Conservation (phyloP, 352 stramenopile species). For the Globisporangium nagaii region DNA sequence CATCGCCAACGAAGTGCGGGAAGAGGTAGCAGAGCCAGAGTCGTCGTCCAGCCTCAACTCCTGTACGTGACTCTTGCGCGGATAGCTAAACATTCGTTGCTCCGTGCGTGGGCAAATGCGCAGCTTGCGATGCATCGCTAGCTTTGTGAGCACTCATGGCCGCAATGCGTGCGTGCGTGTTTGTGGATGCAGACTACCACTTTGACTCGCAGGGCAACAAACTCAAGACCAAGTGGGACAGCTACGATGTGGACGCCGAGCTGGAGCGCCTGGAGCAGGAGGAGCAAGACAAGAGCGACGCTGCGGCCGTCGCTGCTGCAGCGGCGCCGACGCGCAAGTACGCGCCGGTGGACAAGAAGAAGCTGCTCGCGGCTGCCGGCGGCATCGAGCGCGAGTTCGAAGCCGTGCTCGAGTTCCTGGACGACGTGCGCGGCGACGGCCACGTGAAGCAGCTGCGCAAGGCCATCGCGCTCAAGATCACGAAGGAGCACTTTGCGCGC, state of each 20-base stretch:
- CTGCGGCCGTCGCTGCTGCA: background rate
- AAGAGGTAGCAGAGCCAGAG: constrained; percentile 18
- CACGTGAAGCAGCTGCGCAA: constrained; percentile 69
- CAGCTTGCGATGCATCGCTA: no score
- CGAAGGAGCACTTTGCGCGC: constrained; percentile 54
- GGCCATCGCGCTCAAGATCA: constrained; percentile 56
- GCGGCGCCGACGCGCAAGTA: constrained; percentile 1
- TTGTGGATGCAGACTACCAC: constrained; percentile 58
- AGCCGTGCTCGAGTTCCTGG: constrained; percentile 68
- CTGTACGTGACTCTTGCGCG: constrained; percentile 27
- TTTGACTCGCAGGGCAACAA: constrained; percentile 85
- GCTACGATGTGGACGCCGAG: constrained; percentile 75
- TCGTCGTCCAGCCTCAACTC: constrained; percentile 52
- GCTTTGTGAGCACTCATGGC: no score
- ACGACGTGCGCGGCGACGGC: constrained; percentile 62
- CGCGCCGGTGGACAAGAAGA: constrained; percentile 27
- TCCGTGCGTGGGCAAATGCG: background rate
- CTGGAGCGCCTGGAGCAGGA: constrained; percentile 58
- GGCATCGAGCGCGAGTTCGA: constrained; percentile 77
- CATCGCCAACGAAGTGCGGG: constrained; percentile 34
- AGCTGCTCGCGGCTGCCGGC: constrained; percentile 32
- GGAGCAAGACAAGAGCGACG: constrained; percentile 16
- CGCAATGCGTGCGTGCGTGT: background rate
- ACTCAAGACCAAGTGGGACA: constrained; percentile 84
- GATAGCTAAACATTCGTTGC: no score